phyloP scores from a whole-genome alignment of 164 flowering plant genomes.

The Vitis rotundifolia region DNA sequence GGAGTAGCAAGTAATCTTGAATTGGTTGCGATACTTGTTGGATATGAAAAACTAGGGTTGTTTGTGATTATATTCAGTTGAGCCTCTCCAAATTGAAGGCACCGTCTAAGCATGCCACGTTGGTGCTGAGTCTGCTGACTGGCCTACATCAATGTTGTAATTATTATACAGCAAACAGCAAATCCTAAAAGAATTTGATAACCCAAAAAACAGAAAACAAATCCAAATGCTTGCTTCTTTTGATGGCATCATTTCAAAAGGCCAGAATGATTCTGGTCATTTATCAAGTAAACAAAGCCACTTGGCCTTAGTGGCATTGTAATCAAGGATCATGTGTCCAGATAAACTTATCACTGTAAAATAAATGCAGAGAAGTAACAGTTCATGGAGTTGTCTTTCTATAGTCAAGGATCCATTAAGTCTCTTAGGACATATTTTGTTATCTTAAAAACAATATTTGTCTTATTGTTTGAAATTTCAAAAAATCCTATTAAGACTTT shows the following conservation, averaged over 20 bases:
- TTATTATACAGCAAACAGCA: slow-evolving; percentile 13
- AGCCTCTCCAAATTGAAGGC: slow-evolving; percentile 51
- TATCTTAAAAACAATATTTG: too few species aligned
- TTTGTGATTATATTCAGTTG: neutral
- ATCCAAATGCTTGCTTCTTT: neutral
- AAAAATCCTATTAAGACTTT: too few species aligned
- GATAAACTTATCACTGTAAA: too few species aligned
- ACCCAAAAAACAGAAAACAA: neutral
- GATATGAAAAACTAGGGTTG: slow-evolving; percentile 4
- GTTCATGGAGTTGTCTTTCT: too few species aligned
- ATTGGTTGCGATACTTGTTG: neutral
- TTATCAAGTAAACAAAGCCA: neutral
- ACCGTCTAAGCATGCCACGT: slow-evolving; percentile 24
- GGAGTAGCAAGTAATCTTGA: slow-evolving; percentile 21
- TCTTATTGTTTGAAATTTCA: too few species aligned
- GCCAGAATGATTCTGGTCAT: neutral
- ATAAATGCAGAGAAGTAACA: too few species aligned
- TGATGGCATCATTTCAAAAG: neutral
- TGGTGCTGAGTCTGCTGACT: slow-evolving; percentile 14
- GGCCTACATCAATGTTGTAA: slow-evolving; percentile 20
- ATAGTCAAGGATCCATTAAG: too few species aligned
- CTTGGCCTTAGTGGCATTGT: neutral
- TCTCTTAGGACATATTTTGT: too few species aligned
- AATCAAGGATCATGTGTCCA: neutral
- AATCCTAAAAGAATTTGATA: slow-evolving; percentile 5